These are phyloP conservation scores for Syzygium malaccense DNA, from an alignment of 441 rosid genomes.

Conservation along the genomic window DNA sequence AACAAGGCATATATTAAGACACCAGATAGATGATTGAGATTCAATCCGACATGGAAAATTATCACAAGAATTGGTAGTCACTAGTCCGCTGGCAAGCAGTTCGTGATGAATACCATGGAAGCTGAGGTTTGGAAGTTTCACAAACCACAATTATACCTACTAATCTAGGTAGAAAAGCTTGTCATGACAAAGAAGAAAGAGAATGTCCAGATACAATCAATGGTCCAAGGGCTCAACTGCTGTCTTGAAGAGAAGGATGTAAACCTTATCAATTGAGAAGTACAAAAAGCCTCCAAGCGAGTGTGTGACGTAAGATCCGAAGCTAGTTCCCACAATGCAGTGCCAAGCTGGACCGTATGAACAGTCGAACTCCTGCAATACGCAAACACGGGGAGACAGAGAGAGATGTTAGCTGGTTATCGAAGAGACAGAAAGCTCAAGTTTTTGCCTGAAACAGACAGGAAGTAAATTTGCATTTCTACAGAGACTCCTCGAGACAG, in stretches of 20 bases:
- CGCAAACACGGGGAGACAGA: not conserved
- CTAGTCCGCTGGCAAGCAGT: not conserved
- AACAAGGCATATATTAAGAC: not conserved
- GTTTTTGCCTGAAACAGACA: not conserved
- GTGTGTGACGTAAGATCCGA: constrained; percentile 93
- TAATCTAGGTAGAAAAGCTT: not conserved
- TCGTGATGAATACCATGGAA: not conserved
- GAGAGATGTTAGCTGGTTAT: not conserved
- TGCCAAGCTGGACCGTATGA: constrained; percentile 97
- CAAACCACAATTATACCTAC: not conserved
- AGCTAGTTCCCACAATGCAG: constrained; percentile 96
- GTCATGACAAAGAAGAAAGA: not conserved
- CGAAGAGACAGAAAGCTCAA: not conserved
- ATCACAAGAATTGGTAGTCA: not conserved
- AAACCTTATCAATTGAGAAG: constrained; percentile 84
- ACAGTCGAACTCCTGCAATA: constrained; percentile 80
- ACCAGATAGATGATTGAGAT: not conserved
- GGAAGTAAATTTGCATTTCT: not conserved
- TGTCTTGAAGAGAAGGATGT: constrained; percentile 91
- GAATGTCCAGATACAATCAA: constrained; percentile 8
- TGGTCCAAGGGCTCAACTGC: constrained; percentile 84
- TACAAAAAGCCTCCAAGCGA: constrained; percentile 93
- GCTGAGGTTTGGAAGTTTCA: not conserved
- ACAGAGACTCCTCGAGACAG: not conserved
- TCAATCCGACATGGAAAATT: not conserved